Percentiles rank a stretch among this genome's conserved stretches.
phyloP scores from a whole-genome alignment of 2,329 filamentous ascomycete species.

The Neoscytalidium dimidiatum region DNA sequence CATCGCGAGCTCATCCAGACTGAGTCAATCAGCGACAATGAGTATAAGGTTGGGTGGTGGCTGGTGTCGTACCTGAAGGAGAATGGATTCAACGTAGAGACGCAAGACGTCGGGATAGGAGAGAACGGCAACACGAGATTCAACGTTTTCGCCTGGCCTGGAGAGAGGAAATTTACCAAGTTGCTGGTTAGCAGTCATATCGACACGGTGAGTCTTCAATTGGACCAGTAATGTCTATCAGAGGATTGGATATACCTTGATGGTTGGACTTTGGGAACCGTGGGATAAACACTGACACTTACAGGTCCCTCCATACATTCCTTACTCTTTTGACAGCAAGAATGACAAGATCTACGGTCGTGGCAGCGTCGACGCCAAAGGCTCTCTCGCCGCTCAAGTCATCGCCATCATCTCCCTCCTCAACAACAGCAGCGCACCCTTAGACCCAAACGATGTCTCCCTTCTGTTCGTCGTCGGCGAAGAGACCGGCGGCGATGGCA shows the following conservation, averaged over 20 bases:
- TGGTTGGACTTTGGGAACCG: no score
- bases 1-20: slow-evolving; percentile 76
- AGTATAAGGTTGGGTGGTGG: slow-evolving; percentile 68
- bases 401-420: slow-evolving; percentile 62
- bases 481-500: slow-evolving; percentile 78
- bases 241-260: neutral
- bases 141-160: slow-evolving; percentile 73
- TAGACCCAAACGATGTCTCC: slow-evolving; percentile 44
- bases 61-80: slow-evolving; percentile 66
- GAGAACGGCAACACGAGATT: slow-evolving; percentile 51
- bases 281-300: neutral
- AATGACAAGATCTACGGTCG: slow-evolving; percentile 65
- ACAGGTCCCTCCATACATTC: slow-evolving; percentile 69
- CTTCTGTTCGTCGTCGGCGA: slow-evolving; percentile 76
- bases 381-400: slow-evolving; percentile 69
- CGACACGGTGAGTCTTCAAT: slow-evolving; percentile 57
- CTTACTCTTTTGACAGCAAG: slow-evolving; percentile 59
- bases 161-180: slow-evolving; percentile 52
- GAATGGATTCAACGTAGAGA: slow-evolving; percentile 64
- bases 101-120: slow-evolving; percentile 47
- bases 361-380: slow-evolving; percentile 67
- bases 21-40: slow-evolving; percentile 70
- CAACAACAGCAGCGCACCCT: slow-evolving; percentile 38
- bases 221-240: no score
- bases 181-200: slow-evolving; percentile 80